Evolutionary conservation across 2,329 filamentous ascomycete genomes (phyloP), one percentile per base, ranked within the genome.

Genomic region (Diaporthe vexans): DNA sequence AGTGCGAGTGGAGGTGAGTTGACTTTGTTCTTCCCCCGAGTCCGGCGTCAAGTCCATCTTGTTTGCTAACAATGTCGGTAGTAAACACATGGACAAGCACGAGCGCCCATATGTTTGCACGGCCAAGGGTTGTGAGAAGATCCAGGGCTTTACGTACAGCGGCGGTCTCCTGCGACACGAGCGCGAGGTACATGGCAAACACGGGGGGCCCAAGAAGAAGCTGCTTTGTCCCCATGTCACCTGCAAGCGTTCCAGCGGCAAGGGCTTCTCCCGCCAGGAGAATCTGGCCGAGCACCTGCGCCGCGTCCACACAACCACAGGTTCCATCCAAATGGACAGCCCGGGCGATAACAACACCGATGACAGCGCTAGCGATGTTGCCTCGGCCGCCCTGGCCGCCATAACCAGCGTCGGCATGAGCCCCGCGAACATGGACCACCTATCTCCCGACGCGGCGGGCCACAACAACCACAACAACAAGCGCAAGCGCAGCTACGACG

Each of bases 61-160:
- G 17, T 59, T 74, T 57, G 51, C 48, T 63, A n/a, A 24, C 1
- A 2, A 68, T 46, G 2, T 6, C 11, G 13, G 9, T 77, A 97
- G 95, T 81, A 98, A 98, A 85, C 96, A 98, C 82, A 98, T 98
- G 95, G 96, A 98, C 85, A 98, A 98, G 82, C 96, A 98, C 82
- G 95, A 98, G 78, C 90, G 96, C 17, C 96, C 96, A 1, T 98
- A 98, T 81, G 94, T 95, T 79, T 98, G 96, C 83, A 88, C 87
- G 29, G 92, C 93, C 57, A 88, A 91, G n/a, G 94, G 93, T 51
- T 98, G 96, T 83, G 94, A 96, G 80, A 98, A 98, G 80, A 89
- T 98, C 0, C 94, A 94, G 70, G 96, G 96, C 1, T 98, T 98
- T 83, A 98, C 96, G 0, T 98, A 98, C 82, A 96, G 94, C 0